These are phyloP conservation scores for Stylosanthes scabra DNA, from an alignment of 331 rosid species.

Conservation along the genomic window DNA sequence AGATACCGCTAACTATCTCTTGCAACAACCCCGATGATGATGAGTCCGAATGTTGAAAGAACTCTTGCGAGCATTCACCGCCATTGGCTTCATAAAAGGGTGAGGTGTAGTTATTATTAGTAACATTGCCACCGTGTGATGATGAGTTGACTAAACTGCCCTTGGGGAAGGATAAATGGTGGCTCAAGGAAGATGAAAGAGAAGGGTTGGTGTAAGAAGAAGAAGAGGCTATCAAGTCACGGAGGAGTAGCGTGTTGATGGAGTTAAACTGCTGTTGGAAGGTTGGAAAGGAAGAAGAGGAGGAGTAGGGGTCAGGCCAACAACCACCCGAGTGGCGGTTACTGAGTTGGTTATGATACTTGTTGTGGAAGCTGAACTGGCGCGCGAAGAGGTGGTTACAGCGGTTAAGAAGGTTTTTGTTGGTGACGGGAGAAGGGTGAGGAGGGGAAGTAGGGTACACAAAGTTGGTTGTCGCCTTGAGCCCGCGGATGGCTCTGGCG, in stretches of 20 bases:
- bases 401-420: slow-evolving; percentile 28
- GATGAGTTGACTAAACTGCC: too few species aligned
- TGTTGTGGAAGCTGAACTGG: slow-evolving; percentile 46
- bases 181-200: too few species aligned
- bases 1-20: slow-evolving; percentile 68
- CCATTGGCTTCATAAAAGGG: too few species aligned
- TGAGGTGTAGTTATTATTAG: not conserved
- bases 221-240: slow-evolving; percentile 43
- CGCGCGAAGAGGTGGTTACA: slow-evolving; percentile 11
- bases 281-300: not conserved
- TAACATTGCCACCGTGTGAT: not conserved
- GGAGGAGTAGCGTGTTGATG: slow-evolving; percentile 62
- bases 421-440: slow-evolving; percentile 20
- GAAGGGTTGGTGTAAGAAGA: too few species aligned
- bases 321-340: slow-evolving; percentile 33
- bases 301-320: slow-evolving; percentile 26
- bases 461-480: slow-evolving; percentile 87
- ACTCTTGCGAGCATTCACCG: slow-evolving; percentile 17
- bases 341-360: slow-evolving; percentile 27
- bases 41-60: slow-evolving; percentile 61
- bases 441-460: slow-evolving; percentile 60
- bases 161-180: too few species aligned
- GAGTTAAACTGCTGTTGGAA: not conserved
- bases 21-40: slow-evolving; percentile 70
- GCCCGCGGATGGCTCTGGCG: slow-evolving; percentile 92